Evolutionary conservation across 2,329 filamentous ascomycete genomes (phyloP).

Genomic region (Cordyceps javanica): DNA sequence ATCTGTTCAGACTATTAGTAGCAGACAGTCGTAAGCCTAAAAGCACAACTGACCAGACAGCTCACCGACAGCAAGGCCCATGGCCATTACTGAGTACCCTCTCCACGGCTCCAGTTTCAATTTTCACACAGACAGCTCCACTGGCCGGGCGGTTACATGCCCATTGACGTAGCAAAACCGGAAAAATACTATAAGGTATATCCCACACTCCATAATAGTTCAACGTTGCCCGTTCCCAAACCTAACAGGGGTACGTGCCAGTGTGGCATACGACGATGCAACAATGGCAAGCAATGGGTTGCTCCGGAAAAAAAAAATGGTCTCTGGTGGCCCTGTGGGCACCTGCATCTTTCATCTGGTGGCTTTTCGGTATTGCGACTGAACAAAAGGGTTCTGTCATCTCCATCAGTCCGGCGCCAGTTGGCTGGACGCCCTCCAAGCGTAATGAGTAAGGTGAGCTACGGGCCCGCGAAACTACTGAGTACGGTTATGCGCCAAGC

Average conservation of each 20-base stretch:
- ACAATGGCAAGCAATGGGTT: conserved; percentile 5
- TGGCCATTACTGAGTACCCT: background rate
- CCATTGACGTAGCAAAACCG: background rate
- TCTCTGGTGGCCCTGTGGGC: background rate
- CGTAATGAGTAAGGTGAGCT: no score
- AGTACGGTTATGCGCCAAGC: background rate
- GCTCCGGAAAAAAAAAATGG: background rate
- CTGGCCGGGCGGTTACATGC: background rate
- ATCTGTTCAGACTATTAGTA: no score
- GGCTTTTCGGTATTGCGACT: background rate
- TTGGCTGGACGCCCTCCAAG: background rate
- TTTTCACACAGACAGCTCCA: background rate
- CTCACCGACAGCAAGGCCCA: background rate
- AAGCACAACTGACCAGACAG: background rate
- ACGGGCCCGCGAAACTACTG: background rate
- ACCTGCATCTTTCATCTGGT: background rate
- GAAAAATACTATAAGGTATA: background rate
- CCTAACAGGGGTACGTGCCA: background rate
- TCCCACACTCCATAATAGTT: conserved; percentile 8
- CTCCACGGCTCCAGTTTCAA: conserved; percentile 3
- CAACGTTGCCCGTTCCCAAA: conserved; percentile 9
- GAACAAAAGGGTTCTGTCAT: background rate
- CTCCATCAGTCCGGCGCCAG: background rate
- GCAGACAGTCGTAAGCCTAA: no score
- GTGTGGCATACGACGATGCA: background rate